Percentiles rank a stretch among this genome's conserved stretches.
phyloP scores from a whole-genome alignment of 371 early-diverging fungal species.

The Mortierella sp. region DNA sequence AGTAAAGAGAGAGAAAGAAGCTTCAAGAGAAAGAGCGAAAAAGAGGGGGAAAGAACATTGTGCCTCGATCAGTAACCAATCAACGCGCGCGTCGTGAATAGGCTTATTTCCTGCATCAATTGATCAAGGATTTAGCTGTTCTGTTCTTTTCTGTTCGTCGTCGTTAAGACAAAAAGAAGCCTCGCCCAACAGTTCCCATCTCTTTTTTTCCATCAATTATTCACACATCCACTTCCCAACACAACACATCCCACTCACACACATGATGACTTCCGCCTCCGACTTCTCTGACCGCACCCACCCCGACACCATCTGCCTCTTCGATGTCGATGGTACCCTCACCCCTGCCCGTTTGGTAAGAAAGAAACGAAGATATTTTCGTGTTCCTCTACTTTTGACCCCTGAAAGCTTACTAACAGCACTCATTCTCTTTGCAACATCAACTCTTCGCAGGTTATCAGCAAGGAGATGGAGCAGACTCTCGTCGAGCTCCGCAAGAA shows the following conservation, averaged over 20 bases:
- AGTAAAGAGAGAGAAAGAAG: background rate
- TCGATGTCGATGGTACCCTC: slow-evolving; percentile 99
- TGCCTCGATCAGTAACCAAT: slow-evolving; percentile 16
- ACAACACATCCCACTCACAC: background rate
- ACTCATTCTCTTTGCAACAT: background rate
- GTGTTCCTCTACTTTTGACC: background rate
- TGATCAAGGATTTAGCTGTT: background rate
- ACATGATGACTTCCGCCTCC: slow-evolving; percentile 32
- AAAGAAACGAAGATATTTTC: background rate
- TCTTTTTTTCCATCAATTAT: slow-evolving; percentile 10
- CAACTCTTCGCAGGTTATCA: slow-evolving; percentile 63
- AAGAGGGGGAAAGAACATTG: slow-evolving; percentile 14
- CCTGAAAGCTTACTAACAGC: background rate
- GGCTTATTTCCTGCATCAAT: background rate
- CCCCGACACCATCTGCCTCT: slow-evolving; percentile 92
- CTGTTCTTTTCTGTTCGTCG: background rate
- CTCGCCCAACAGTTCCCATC: background rate
- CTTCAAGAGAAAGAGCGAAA: background rate
- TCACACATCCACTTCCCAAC: slow-evolving; percentile 1
- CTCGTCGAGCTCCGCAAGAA: slow-evolving; percentile 90
- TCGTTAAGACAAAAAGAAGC: background rate
- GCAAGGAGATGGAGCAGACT: slow-evolving; percentile 85
- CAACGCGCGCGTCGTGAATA: slow-evolving; percentile 21
- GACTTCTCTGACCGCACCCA: slow-evolving; percentile 72
- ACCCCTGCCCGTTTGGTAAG: slow-evolving; percentile 94